phyloP scores from a whole-genome alignment of 2,329 filamentous ascomycete genomes.

The Sporothrix pseudoabietina region DNA sequence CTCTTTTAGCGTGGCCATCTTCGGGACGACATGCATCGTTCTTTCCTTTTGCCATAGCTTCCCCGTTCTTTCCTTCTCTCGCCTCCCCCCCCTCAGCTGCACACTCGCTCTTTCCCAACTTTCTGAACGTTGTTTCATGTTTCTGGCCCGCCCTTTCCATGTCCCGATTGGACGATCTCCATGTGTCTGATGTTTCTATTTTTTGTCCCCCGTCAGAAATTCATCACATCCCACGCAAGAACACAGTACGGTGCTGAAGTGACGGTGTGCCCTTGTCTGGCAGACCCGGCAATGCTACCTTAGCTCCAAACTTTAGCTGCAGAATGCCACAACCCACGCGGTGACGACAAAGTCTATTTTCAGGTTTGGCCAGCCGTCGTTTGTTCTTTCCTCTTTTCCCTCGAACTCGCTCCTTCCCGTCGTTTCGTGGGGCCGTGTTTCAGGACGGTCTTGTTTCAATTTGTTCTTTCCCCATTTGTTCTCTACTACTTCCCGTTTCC shows the following conservation, averaged over 20 bases:
- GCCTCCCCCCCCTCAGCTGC: not conserved
- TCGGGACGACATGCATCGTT: not conserved
- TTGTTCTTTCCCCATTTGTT: constrained; percentile 18
- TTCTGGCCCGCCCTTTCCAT: constrained; percentile 10
- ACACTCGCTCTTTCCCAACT: not conserved
- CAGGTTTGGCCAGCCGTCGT: not conserved
- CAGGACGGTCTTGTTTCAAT: constrained; percentile 4
- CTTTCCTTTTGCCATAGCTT: constrained; percentile 2
- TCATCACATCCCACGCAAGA: constrained; percentile 9
- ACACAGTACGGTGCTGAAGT: not conserved
- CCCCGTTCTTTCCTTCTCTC: constrained; percentile 10
- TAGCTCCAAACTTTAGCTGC: not conserved
- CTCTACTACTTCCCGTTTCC: not conserved
- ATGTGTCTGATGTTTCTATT: constrained; percentile 14
- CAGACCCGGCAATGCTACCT: constrained; percentile 16
- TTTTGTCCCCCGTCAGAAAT: not conserved
- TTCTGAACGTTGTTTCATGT: constrained; percentile 19
- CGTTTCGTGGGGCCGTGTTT: constrained; percentile 23
- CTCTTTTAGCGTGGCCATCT: constrained; percentile 7
- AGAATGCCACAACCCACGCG: not conserved
- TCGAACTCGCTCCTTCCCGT: not conserved
- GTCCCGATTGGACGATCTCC: constrained; percentile 8
- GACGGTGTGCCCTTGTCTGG: constrained; percentile 1
- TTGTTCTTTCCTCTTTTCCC: constrained; percentile 5
- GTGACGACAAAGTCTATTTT: constrained; percentile 24